Base-by-base conservation (phyloP, 306 rosid species). In the Ammopiptanthus mongolicus region DNA sequence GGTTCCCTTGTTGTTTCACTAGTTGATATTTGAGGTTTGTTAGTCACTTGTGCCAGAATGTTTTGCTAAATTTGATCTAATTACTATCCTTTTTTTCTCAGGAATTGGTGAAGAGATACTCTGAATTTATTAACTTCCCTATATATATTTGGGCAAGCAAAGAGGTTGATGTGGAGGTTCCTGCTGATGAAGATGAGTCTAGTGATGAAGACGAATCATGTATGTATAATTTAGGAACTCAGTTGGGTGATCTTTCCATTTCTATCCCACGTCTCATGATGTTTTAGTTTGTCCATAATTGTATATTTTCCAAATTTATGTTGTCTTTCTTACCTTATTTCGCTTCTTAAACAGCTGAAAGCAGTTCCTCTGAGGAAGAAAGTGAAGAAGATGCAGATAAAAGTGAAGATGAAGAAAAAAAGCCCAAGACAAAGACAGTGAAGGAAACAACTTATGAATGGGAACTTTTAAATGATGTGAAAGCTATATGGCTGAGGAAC, bases 121-220 rank as follows among this genome's bases (percentile, higher is more conserved):
- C 99, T 69, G 98, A 96, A 81, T 96, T 96, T 78, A 96, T 96
- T 67, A 96, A 96, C 89, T 96, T 96, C 84, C 99, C 99, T 80
- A 96, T 96, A 80, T 80, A 76, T 84, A 46, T 96, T 21, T 96
- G 99, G 99, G 88, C 92, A 41, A 92, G 87, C 89, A 96, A 96
- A 79, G 99, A 96, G 85, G 84, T 85, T 78, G 99, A 96, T 18
- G 96, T 90, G 66, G 99, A 96, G 81, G 97, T 87, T 85, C 98
- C 98, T 1, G 92, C 96, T 2, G 99, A 96, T 62, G 98, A 92
- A 58, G 97, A 94, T 23, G 97, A 87, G 25, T 70, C 90, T 33
- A 65, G 74, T 18, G 91, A 87, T 8, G 98, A 90, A 15, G 97
- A 86, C 4, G 97, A 92, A 71, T 84, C 96, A 48, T 18, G 99